Base-by-base conservation (phyloP, 495 filamentous ascomycete species). In the Tetracladium setigerum region DNA sequence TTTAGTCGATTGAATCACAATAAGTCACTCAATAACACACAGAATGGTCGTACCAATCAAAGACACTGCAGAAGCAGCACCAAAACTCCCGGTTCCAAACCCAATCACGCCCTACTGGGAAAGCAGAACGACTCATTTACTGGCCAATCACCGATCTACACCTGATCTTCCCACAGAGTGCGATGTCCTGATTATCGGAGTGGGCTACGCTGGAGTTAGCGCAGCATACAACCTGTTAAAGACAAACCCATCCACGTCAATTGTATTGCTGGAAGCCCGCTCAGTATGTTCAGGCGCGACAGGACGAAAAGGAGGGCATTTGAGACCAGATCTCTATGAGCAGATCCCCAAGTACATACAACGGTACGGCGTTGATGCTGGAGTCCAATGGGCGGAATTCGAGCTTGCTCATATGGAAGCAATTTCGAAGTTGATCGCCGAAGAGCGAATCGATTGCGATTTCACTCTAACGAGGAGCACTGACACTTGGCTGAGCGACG, bases 71-170 rank as follows among this genome's bases (percentile, higher is more conserved):
- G n/a, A n/a, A n/a, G n/a, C 44, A 24, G 8, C 68, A 33, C 65
- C 70, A 10, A 59, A 65, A 24, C 62, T 77, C 13, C 79, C 80
- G 2, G 59, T 54, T 30, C 57, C 67, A 10, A 74, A 76, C 55
- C 82, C 84, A 14, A 85, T 79, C 1, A 41, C 62, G 18, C 78
- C 81, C 33, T 87, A 83, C 66, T 89, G 84, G 85, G n/a, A n/a
- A n/a, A n/a, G n/a, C n/a, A 81, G 86, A 62, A 63, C 73, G 37
- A 70, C 78, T 15, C 70, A 77, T 44, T 61, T 64, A 14, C 67
- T 87, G 13, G 70, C 81, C n/a, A 69, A 74, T 44, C 50, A 69
- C 35, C 74, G 75, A 42, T 77, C 73, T 9, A 76, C 79, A 2
- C 22, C 59, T 15, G 53, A 57, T 3, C 66, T 86, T 12, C 78